These are phyloP conservation scores for Cladosporium sp. DNA, from an alignment of 2,329 filamentous ascomycete species.

Conservation along the genomic window DNA sequence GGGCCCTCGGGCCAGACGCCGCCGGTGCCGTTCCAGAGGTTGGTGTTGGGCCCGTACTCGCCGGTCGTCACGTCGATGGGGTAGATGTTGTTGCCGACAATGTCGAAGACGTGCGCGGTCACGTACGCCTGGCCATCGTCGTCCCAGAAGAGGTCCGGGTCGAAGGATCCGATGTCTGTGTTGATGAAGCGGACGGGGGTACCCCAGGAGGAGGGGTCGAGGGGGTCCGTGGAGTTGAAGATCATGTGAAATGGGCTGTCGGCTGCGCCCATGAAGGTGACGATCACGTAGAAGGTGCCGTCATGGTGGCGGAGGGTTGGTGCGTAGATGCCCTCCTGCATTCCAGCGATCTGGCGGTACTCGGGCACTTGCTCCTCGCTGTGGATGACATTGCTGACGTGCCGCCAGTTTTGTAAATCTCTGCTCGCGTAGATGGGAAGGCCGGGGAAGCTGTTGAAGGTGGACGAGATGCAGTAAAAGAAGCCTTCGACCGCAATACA, in stretches of 20 bases:
- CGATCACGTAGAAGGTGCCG: slow-evolving; percentile 33
- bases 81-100: slow-evolving; percentile 28
- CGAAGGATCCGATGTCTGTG: slow-evolving; percentile 14
- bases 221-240: slow-evolving; percentile 39
- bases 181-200: slow-evolving; percentile 39
- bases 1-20: slow-evolving; percentile 30
- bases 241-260: slow-evolving; percentile 32
- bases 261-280: slow-evolving; percentile 6
- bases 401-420: slow-evolving; percentile 39
- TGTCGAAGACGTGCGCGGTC: slow-evolving; percentile 28
- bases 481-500: slow-evolving; percentile 35
- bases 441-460: slow-evolving; percentile 40
- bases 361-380: slow-evolving; percentile 35
- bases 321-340: slow-evolving; percentile 36
- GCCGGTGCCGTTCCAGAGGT: slow-evolving; percentile 31
- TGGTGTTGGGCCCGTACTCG: slow-evolving; percentile 17
- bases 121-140: slow-evolving; percentile 50
- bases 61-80: slow-evolving; percentile 32
- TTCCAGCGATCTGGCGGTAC: slow-evolving; percentile 26
- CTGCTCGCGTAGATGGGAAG: slow-evolving; percentile 38
- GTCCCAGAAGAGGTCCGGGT: slow-evolving; percentile 45
- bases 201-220: slow-evolving; percentile 17
- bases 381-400: slow-evolving; percentile 32
- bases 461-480: slow-evolving; percentile 40
- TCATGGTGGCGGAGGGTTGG: slow-evolving; percentile 34